Base-by-base conservation (phyloP, 139 green algal species). In the Yamagishiella unicocca region DNA sequence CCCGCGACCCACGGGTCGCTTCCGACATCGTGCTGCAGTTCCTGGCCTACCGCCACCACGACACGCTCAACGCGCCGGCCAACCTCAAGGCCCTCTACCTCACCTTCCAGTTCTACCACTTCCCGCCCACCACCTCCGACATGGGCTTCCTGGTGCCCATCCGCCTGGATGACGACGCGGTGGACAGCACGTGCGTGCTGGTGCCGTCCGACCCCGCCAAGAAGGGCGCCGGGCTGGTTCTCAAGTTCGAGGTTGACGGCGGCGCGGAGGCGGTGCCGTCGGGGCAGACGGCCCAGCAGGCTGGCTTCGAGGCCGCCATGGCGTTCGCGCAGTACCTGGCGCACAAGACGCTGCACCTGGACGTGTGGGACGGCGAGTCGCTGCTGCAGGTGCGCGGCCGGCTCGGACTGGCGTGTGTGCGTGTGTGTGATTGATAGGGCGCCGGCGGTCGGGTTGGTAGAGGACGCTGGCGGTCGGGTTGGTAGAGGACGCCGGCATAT, bases 351-450 rank as follows among this genome's bases (percentile, higher is more conserved):
- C 91, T 96, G 33, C 74, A 61, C 22, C 46, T 96, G 43, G 94
- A 96, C 81, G 90, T 96, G 77, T 96, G 93, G 93, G 94, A 96
- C 80, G 93, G 89, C 0, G 91, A 94, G 38, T 95, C 92, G 24
- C 83, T 94, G 77, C 87, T 96, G 77, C 91, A 96, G 87, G 93
- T 93, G 74, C 2, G 86, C n/a, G n/a, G n/a, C n/a, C n/a, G n/a
- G n/a, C n/a, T n/a, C n/a, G n/a, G n/a, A n/a, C n/a, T n/a, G n/a
- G n/a, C n/a, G n/a, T n/a, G n/a, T n/a, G n/a, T n/a, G n/a, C n/a
- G n/a, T n/a, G n/a, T n/a, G n/a, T n/a, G n/a, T n/a, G n/a, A n/a
- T n/a, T n/a, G n/a, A n/a, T n/a, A n/a, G n/a, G n/a, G n/a, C n/a
- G n/a, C n/a, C n/a, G n/a, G n/a, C n/a, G n/a, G n/a, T n/a, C n/a